Base-by-base conservation (phyloP, 2,329 filamentous ascomycete species). In the Colletotrichum truncatum region DNA sequence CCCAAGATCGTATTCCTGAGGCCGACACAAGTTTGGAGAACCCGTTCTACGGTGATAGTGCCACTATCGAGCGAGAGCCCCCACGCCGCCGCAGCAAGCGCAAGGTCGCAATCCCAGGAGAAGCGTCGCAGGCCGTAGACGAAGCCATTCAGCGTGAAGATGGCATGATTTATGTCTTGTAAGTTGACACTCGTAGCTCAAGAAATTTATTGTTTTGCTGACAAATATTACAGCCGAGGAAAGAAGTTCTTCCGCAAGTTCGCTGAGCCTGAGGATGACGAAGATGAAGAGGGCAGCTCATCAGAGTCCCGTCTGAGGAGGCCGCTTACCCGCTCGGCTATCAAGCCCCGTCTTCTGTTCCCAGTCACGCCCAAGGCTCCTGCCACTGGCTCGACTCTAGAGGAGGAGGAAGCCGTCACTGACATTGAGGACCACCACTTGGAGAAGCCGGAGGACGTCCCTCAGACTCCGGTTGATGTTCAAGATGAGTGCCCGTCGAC, bases 171-270 rank as follows among this genome's bases (percentile, higher is more conserved):
- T 93, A 89, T 71, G 85, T 89, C 11, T 95, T 95, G 91, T 94
- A 84, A 85, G 91, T 89, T 69, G 45, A 25, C 18, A 11, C 3
- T 23, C n/a, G n/a, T 23, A 6, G 5, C 18, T 14, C 12, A 60
- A 6, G 14, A 39, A 28, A 67, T 70, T 67, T 70, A 60, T 23
- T 43, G 59, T 25, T 6, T 48, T 14, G 55, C 65, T 64, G 53
- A 60, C 52, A 14, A 51, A 49, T 12, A 14, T 18, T 14, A 16
- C 67, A 94, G 91, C 82, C 93, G 93, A 71, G 93, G 93, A 75
- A 93, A 91, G 82, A 93, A 89, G 74, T 83, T 93, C 61, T 93
- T 93, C 80, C 89, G 89, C 76, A 91, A 89, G 73, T 93, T 91
- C 70, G 76, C 80, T 7, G 79, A 81, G 28, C 75, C 68, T 34